Percentiles rank a stretch among this genome's conserved stretches.
Conservation (phyloP, 768 basidiomycete species). For the Trametes sanguinea region DNA sequence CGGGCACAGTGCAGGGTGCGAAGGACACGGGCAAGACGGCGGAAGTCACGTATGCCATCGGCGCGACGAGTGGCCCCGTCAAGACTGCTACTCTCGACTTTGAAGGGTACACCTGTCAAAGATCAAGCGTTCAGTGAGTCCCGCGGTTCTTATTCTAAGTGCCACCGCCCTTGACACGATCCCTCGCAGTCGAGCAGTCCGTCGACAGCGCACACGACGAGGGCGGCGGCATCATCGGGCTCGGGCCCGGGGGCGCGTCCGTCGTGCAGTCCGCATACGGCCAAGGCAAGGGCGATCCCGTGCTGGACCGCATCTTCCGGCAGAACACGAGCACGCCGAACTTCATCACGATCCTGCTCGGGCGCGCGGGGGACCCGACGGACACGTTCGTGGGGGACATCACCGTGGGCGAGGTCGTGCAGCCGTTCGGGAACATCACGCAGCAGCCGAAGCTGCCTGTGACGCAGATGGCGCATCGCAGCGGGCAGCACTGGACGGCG, state of each 20-base stretch:
- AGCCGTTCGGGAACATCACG: conserved; percentile 32
- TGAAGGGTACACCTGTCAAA: conserved; percentile 28
- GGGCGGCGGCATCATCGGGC: conserved; percentile 33
- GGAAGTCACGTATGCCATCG: conserved; percentile 28
- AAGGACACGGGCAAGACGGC: conserved; percentile 31
- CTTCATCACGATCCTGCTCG: conserved; percentile 35
- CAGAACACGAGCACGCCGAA: conserved; percentile 36
- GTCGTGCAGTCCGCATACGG: conserved; percentile 21
- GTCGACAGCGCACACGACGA: conserved; percentile 23
- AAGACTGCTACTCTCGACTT: conserved; percentile 31
- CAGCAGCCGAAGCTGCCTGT: conserved; percentile 34
- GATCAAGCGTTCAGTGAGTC: conserved; percentile 33
- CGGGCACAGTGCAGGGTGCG: conserved; percentile 27
- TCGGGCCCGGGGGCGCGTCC: conserved; percentile 33
- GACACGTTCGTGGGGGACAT: conserved; percentile 33
- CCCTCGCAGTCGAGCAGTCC: conserved; percentile 22
- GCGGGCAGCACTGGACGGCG: conserved; percentile 39
- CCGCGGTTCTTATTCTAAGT: background rate
- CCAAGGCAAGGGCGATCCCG: conserved; percentile 28
- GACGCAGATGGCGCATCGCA: conserved; percentile 16
- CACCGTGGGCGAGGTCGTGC: conserved; percentile 33
- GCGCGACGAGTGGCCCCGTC: conserved; percentile 28
- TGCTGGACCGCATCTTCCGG: conserved; percentile 37
- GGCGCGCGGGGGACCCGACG: conserved; percentile 33
- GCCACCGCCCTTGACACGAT: conserved; percentile 44